These are phyloP conservation scores for Aspergillus pseudoglaucus DNA, from an alignment of 2,329 filamentous ascomycete species.

Conservation along the genomic window DNA sequence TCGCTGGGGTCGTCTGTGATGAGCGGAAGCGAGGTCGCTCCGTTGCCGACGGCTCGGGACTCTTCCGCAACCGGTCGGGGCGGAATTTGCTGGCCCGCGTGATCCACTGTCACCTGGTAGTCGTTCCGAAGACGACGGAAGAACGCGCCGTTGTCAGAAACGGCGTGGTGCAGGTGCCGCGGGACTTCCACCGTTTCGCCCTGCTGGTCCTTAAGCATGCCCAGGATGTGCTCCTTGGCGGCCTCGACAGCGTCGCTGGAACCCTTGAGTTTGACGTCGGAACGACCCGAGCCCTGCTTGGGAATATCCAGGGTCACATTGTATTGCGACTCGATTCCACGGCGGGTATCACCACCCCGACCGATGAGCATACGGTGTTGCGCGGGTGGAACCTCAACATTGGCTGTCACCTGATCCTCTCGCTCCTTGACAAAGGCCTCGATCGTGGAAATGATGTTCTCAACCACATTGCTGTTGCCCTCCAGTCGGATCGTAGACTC, in stretches of 20 bases:
- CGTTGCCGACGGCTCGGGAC: constrained; percentile 49
- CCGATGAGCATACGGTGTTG: constrained; percentile 91
- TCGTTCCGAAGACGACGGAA: constrained; percentile 87
- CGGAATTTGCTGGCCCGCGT: constrained; percentile 72
- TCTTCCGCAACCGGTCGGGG: constrained; percentile 54
- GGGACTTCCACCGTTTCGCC: constrained; percentile 84
- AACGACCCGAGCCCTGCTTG: constrained; percentile 75
- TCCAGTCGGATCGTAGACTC: constrained; percentile 83
- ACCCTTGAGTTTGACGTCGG: constrained; percentile 79
- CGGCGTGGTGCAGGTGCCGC: constrained; percentile 70
- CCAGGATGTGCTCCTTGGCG: constrained; percentile 74
- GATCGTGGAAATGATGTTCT: constrained; percentile 80
- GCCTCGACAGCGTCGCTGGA: constrained; percentile 70
- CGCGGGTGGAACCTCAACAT: constrained; percentile 74
- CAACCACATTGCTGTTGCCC: constrained; percentile 74
- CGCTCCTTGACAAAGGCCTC: constrained; percentile 74
- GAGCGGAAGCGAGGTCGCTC: constrained; percentile 62
- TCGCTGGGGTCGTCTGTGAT: constrained; percentile 79
- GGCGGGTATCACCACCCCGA: constrained; percentile 80
- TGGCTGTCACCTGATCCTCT: constrained; percentile 72
- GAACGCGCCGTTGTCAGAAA: constrained; percentile 80
- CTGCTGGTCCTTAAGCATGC: constrained; percentile 76
- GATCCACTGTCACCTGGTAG: constrained; percentile 83
- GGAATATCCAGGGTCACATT: constrained; percentile 84
- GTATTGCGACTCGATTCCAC: constrained; percentile 78